These are phyloP conservation scores for Tricholoma matsutake DNA, from an alignment of 768 basidiomycete genomes.

Conservation along the genomic window DNA sequence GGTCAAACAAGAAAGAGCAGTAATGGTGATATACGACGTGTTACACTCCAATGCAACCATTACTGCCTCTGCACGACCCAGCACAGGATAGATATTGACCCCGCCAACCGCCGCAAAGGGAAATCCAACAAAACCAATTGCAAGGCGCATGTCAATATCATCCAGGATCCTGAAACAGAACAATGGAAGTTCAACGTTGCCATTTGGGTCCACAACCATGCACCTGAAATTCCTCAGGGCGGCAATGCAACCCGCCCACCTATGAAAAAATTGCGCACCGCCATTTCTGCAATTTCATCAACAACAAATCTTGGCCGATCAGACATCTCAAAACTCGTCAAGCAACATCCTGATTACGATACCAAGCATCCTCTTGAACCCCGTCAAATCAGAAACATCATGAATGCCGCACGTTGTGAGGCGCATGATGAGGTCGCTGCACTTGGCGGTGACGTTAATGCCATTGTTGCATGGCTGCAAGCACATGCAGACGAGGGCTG, in stretches of 20 bases:
- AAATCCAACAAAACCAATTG: constrained; percentile 19
- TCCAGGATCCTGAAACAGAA: neutral
- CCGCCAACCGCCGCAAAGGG: constrained; percentile 12
- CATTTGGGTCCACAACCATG: constrained; percentile 25
- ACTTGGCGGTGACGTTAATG: constrained; percentile 26
- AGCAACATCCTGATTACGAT: constrained; percentile 3
- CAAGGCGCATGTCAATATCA: constrained; percentile 20
- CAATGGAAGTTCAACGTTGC: constrained; percentile 14
- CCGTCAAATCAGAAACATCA: constrained; percentile 20
- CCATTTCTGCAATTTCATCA: constrained; percentile 9
- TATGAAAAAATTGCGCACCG: constrained; percentile 15
- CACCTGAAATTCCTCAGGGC: constrained; percentile 17
- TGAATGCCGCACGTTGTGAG: constrained; percentile 5
- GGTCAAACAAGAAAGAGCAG: constrained; percentile 12
- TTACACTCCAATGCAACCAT: constrained; percentile 20
- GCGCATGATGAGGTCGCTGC: constrained; percentile 15
- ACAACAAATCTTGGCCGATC: constrained; percentile 12
- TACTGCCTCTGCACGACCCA: neutral
- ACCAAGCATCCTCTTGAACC: constrained; percentile 18
- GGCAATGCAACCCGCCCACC: constrained; percentile 14
- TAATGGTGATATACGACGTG: neutral
- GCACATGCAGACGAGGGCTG: neutral
- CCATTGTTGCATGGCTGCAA: constrained; percentile 21
- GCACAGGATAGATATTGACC: constrained; percentile 12
- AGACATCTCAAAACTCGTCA: constrained; percentile 10